phyloP scores from a whole-genome alignment of 2,329 filamentous ascomycete genomes.

The Pseudovirgaria hyperparasitica region DNA sequence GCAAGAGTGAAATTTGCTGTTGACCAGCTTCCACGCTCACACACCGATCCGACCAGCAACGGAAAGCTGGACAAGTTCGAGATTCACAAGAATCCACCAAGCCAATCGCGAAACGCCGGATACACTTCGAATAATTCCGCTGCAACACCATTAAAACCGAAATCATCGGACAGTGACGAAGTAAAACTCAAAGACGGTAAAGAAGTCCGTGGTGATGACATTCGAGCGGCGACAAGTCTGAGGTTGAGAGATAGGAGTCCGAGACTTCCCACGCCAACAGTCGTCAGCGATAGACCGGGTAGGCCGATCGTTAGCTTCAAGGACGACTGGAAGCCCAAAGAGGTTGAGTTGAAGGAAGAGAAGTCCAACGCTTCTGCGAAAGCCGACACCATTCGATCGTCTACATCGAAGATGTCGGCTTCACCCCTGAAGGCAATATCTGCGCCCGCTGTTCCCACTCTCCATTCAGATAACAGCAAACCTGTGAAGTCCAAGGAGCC shows the following conservation, averaged over 20 bases:
- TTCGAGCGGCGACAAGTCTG: conserved; percentile 83
- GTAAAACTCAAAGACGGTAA: conserved; percentile 60
- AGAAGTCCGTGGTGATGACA: conserved; percentile 77
- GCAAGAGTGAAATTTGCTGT: conserved; percentile 45
- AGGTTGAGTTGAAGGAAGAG: conserved; percentile 55
- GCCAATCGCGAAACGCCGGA: conserved; percentile 66
- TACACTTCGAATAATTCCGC: conserved; percentile 57
- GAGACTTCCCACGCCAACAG: conserved; percentile 76
- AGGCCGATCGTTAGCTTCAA: conserved; percentile 97
- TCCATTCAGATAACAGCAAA: conserved; percentile 25
- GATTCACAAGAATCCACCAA: conserved; percentile 73
- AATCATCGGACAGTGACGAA: conserved; percentile 17
- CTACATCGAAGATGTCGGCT: conserved; percentile 13
- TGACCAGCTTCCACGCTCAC: conserved; percentile 30
- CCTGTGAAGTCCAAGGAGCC: conserved; percentile 5
- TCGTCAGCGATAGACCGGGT: conserved; percentile 80
- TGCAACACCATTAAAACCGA: conserved; percentile 15
- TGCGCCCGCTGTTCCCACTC: conserved; percentile 34
- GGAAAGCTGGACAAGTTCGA: conserved; percentile 44
- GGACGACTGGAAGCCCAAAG: conserved; percentile 63
- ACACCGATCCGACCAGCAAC: conserved; percentile 33
- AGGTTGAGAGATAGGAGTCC: conserved; percentile 72
- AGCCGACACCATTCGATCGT: conserved; percentile 10
- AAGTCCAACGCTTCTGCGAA: conserved; percentile 15
- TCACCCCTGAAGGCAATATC: conserved; percentile 24